Percentiles rank a stretch among this genome's conserved stretches.
Evolutionary conservation across 441 rosid species (phyloP).

Genomic region (Populus hybrid): DNA sequence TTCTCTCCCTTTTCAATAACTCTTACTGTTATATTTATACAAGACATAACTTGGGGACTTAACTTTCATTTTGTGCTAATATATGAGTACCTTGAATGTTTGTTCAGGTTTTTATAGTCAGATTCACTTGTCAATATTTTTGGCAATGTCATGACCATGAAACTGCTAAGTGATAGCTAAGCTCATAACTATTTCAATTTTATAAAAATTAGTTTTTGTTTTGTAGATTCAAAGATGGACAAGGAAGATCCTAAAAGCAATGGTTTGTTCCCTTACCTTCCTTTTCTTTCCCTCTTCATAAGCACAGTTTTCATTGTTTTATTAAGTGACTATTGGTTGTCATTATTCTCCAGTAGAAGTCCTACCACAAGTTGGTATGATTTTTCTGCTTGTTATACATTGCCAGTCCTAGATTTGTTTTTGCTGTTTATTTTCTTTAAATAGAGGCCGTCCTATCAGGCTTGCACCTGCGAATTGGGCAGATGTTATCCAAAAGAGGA

Average conservation of each 20-base stretch:
- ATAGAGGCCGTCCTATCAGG: neutral
- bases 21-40: neutral
- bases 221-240: constrained; percentile 71
- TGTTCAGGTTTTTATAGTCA: neutral
- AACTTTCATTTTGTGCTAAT: constrained; percentile 1
- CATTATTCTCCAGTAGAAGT: constrained; percentile 2
- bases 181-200: neutral
- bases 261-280: constrained; percentile 37
- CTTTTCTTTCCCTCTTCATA: neutral
- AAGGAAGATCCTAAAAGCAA: constrained; percentile 79
- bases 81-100: neutral
- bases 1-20: neutral
- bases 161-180: constrained; percentile 2
- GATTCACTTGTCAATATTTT: neutral
- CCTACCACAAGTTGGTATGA: neutral
- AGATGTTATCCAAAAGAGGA: neutral
- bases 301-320: neutral
- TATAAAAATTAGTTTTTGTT: constrained; percentile 22
- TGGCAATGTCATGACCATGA: neutral
- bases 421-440: neutral
- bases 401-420: neutral
- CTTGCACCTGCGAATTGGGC: neutral
- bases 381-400: neutral
- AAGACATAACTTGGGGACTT: neutral
- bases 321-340: neutral